These are phyloP conservation scores for Talaromyces albobiverticillius DNA, from an alignment of 2,329 filamentous ascomycete species.

Conservation along the genomic window DNA sequence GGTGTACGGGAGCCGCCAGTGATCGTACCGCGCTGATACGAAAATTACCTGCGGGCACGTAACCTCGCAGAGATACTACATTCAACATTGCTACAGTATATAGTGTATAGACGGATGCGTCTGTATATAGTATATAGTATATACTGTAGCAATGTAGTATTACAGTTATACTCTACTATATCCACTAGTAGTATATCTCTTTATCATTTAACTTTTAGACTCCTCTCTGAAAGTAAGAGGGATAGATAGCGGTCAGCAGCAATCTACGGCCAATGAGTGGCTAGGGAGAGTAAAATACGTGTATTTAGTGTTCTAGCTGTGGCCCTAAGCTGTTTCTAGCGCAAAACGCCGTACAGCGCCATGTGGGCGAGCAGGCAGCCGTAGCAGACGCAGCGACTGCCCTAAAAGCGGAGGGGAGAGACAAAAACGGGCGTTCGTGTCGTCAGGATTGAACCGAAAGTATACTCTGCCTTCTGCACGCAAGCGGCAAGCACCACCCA, in stretches of 20 bases:
- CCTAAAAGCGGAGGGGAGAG: constrained; percentile 10
- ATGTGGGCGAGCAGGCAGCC: neutral
- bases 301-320: no score
- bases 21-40: neutral
- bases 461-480: constrained; percentile 7
- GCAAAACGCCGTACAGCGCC: neutral
- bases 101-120: constrained; percentile 45
- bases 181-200: no score
- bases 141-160: no score
- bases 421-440: constrained; percentile 7
- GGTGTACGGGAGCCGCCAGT: neutral
- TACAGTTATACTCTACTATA: no score
- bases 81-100: no score
- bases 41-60: neutral
- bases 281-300: no score
- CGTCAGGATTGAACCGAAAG: constrained; percentile 7
- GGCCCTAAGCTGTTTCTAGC: neutral
- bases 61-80: no score
- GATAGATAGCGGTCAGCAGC: no score
- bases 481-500: constrained; percentile 11
- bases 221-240: no score
- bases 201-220: no score
- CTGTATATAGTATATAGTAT: no score
- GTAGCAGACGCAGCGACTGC: neutral
- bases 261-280: no score